These are phyloP conservation scores for Iris macrosiphon DNA, from an alignment of 106 monocot species.

Conservation along the genomic window DNA sequence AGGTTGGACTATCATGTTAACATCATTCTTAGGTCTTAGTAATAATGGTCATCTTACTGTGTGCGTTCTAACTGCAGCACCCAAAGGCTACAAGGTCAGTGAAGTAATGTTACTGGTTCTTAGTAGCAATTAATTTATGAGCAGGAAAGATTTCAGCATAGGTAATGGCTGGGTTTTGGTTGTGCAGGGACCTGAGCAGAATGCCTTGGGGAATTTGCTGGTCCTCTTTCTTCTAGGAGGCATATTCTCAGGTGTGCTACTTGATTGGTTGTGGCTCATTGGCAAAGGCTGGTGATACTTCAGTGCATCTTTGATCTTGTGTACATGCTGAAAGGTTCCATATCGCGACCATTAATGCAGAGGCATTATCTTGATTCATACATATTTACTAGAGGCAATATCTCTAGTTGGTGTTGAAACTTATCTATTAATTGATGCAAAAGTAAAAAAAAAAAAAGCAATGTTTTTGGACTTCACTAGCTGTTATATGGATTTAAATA, in stretches of 20 bases:
- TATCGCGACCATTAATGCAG: no score
- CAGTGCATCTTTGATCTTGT: neutral
- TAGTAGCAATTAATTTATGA: neutral
- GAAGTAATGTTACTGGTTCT: no score
- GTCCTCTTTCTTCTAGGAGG: constrained; percentile 53
- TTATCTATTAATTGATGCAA: no score
- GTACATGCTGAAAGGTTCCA: no score
- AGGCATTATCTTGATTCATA: no score
- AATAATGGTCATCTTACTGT: constrained; percentile 84
- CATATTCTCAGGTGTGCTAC: constrained; percentile 55
- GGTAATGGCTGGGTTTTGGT: constrained; percentile 1
- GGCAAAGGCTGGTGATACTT: constrained; percentile 77
- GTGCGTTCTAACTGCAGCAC: constrained; percentile 54
- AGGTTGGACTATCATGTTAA: constrained; percentile 79
- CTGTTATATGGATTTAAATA: no score
- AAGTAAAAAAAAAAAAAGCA: no score
- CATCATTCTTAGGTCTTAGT: constrained; percentile 60
- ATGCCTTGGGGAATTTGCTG: constrained; percentile 66
- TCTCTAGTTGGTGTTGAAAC: no score
- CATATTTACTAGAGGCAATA: no score
- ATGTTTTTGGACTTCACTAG: no score
- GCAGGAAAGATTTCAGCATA: neutral
- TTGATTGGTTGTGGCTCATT: constrained; percentile 88
- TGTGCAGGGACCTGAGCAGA: constrained; percentile 73
- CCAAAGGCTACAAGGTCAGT: constrained; percentile 73